Percentiles rank a stretch among this genome's conserved stretches.
Evolutionary conservation across 108 stramenopile species (phyloP).

Genomic region (Ochromonas danica): DNA sequence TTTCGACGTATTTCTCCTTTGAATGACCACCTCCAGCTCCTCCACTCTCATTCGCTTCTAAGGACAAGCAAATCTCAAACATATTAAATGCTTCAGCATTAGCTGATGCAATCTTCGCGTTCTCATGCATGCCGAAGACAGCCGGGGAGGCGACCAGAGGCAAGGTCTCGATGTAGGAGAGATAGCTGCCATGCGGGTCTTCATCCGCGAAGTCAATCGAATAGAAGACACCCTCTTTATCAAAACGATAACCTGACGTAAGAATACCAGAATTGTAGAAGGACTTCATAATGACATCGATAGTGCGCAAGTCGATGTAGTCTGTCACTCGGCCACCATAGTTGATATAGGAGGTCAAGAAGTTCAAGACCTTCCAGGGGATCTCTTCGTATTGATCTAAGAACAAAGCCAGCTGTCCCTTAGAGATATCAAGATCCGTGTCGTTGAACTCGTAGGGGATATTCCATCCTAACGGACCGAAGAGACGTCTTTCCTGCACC

Average conservation of each 20-base stretch:
- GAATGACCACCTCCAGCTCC: constrained; percentile 42
- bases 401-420: constrained; percentile 60
- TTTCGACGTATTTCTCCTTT: constrained; percentile 40
- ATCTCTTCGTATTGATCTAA: constrained; percentile 51
- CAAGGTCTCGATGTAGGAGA: constrained; percentile 50
- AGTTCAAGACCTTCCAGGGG: constrained; percentile 54
- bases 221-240: constrained; percentile 50
- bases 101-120: constrained; percentile 57
- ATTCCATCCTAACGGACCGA: constrained; percentile 63
- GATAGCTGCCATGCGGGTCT: constrained; percentile 53
- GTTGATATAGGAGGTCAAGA: constrained; percentile 64
- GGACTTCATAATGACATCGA: constrained; percentile 54
- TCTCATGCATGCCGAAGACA: constrained; percentile 56
- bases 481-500: constrained; percentile 58
- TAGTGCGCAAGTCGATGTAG: constrained; percentile 61
- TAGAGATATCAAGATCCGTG: constrained; percentile 61
- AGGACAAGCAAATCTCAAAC: constrained; percentile 47
- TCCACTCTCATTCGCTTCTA: constrained; percentile 44
- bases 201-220: constrained; percentile 43
- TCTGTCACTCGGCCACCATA: constrained; percentile 66
- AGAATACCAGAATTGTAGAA: constrained; percentile 52
- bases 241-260: constrained; percentile 44
- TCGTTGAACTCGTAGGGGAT: constrained; percentile 66
- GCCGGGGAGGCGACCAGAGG: constrained; percentile 54
- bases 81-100: constrained; percentile 51